Evolutionary conservation across 768 basidiomycete genomes (phyloP), one percentile per base, ranked within the genome.

Genomic region (Boletus coccyginus): DNA sequence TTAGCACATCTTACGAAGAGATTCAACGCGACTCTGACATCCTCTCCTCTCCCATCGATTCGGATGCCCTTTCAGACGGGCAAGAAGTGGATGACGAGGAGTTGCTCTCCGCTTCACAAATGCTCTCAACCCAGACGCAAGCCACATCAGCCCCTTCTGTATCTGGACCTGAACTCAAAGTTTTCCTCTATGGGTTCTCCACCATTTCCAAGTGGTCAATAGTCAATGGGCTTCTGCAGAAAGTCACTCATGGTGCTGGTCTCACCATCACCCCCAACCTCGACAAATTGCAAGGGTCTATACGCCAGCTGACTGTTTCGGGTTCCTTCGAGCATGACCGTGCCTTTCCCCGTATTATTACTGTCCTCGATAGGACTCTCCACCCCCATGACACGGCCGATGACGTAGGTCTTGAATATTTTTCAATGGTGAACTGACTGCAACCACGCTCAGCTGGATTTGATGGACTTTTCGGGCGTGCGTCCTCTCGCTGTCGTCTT

Each of bases 401-500:
- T 52, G 70, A 68, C 50, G 70, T 73, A 70, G 62, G 72, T 70
- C 36, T 58, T 57, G 47, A 41, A 44, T 51, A n/a, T 38, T 42
- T 58, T 58, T 57, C 39, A 60, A 44, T 48, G 44, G 40, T 58
- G 61, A 61, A 67, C 64, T 73, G 55, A 74, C 66, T 53, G 60
- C 67, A 73, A 69, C 60, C 58, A 16, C 27, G 40, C 24, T 44
- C 67, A 83, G 81, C 71, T 76, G 70, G 70, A 65, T 65, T 64
- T 68, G 57, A 75, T 75, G 69, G 66, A 66, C 50, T 60, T 63
- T 64, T 63, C 69, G 55, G 72, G 71, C 50, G 71, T 74, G 63
- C 85, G 79, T 52, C 88, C 88, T 33, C 73, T 91, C 60, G 89
- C 86, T 24, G 75, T 91, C 57, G 74, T 90, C 53, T 88, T 83